A percentile compares a stretch with the other conserved stretches of the same genome.
These are phyloP conservation scores for Verbena officinalis DNA, from an alignment of 257 asterid genomes.

Conservation along the genomic window DNA sequence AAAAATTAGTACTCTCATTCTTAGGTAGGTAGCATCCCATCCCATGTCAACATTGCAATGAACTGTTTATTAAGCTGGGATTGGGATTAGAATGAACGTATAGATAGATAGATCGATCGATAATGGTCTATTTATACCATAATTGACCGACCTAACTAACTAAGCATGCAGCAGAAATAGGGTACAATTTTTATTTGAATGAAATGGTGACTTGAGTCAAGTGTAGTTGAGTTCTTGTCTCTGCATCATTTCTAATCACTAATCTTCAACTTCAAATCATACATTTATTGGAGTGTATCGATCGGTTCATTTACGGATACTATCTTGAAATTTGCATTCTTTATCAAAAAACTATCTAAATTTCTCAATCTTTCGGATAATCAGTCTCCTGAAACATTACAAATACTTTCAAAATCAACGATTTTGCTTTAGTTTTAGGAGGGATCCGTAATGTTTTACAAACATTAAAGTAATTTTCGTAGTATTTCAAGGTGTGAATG, in stretches of 20 bases:
- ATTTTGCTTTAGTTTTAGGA: too few species aligned
- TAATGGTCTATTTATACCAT: slow-evolving; percentile 22
- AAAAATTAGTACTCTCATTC: neutral
- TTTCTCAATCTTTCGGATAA: too few species aligned
- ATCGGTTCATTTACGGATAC: too few species aligned
- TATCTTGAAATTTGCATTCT: too few species aligned
- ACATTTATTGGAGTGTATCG: too few species aligned
- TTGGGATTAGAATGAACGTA: slow-evolving; percentile 1
- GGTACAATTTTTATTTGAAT: neutral
- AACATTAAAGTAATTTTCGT: too few species aligned
- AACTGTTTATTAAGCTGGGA: slow-evolving; percentile 1
- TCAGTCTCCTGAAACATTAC: too few species aligned
- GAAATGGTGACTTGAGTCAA: neutral
- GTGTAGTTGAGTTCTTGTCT: slow-evolving; percentile 15
- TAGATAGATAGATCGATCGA: neutral
- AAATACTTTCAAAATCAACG: too few species aligned
- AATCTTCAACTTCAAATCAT: neutral
- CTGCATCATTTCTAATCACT: neutral
- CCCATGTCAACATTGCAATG: slow-evolving; percentile 12
- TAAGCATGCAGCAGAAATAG: neutral
- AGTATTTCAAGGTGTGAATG: too few species aligned
- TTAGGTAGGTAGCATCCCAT: too few species aligned
- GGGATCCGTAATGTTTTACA: too few species aligned
- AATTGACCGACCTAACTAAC: neutral
- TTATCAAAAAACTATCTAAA: too few species aligned